Base-by-base conservation (phyloP, 23 red algal genomes). In the Gracilaria gracilis region DNA sequence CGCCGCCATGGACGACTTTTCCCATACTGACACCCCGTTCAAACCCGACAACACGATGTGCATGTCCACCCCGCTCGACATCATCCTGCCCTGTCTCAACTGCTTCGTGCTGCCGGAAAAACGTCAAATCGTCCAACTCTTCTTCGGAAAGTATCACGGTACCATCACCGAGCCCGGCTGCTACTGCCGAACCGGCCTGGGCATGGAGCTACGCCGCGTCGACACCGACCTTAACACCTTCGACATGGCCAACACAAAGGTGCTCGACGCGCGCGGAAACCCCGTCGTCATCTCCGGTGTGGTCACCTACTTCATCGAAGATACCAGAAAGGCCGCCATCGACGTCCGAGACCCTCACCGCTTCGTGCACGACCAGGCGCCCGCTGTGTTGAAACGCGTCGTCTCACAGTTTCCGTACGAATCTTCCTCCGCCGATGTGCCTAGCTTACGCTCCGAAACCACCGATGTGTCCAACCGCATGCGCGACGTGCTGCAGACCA, bases 101-200 rank as follows among this genome's bases (percentile, higher is more conserved):
- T 93, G 90, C 35, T 93, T 95, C 72, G 40, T 95, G 23, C 67
- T 95, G 19, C 82, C 92, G 1, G 92, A 95, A 31, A 67, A 75
- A 29, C 64, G 59, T 13, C 29, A 82, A 31, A 72, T 82, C 25
- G 92, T 95, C 24, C n/a, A 95, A 21, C 77, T 95, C 2, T 95
- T 85, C 79, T 95, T 86, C 57, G 92, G 92, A 21, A 61, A 71
- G 36, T 95, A 95, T 54, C 78, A 95, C 61, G 92, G 92, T 15
- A 95, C 92, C 65, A 95, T 95, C 77, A 88, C 73, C 47, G 50
- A 85, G 24, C 92, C 92, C 1, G 92, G 92, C 32, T 95, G 80
- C 49, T 95, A 95, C 75, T 95, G 80, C 32, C 92, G 92, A 40
- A 82, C 59, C 51, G 50, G 17, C 13, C 35, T 95, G 28, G 84